phyloP scores from a whole-genome alignment of 139 green algal species.

The Volvox africanus region DNA sequence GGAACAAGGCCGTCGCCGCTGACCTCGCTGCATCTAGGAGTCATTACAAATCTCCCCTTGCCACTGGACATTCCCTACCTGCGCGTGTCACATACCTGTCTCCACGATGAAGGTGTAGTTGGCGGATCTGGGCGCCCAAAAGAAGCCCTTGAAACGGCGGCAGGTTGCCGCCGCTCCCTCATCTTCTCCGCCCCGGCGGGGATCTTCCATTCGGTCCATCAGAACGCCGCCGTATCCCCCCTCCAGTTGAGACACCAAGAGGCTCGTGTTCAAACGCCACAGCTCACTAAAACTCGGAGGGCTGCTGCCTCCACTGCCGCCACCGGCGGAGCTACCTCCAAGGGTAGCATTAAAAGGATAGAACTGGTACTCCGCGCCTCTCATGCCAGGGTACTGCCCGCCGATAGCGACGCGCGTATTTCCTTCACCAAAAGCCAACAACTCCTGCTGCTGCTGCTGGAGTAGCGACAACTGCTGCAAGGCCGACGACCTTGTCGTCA shows the following conservation, averaged over 20 bases:
- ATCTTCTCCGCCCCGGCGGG: too few relatives aligned
- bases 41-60: too few relatives aligned
- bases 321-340: too few relatives aligned
- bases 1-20: too few relatives aligned
- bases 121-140: conserved; percentile 31
- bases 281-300: neutral
- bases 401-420: neutral
- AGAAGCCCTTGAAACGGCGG: conserved; percentile 36
- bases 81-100: too few relatives aligned
- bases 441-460: too few relatives aligned
- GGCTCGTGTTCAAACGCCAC: conserved; percentile 24
- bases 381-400: conserved; percentile 44
- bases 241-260: neutral
- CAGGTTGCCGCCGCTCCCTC: neutral
- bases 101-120: conserved; percentile 42
- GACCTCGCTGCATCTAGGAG: too few relatives aligned
- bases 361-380: conserved; percentile 15
- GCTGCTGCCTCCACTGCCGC: neutral
- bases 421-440: too few relatives aligned
- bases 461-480: neutral
- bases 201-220: neutral
- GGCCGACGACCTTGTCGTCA: conserved; percentile 7
- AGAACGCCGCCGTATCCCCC: neutral
- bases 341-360: neutral
- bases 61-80: too few relatives aligned